Base-by-base conservation (phyloP, 2,329 filamentous ascomycete genomes). In the Blumeria graminis region DNA sequence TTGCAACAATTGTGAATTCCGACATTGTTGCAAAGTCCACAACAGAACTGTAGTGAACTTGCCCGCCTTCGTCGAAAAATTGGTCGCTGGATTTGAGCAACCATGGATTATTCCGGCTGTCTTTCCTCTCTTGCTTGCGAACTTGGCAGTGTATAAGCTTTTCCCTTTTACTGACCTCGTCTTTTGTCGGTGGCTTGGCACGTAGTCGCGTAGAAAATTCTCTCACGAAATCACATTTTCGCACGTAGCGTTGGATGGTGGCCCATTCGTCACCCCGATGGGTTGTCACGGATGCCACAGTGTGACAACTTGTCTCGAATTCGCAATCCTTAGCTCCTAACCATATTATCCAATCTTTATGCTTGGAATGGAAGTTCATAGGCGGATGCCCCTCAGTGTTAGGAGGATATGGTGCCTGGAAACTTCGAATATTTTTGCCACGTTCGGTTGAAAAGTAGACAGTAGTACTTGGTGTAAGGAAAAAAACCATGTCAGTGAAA, bases 311-410 rank as follows among this genome's bases (percentile, higher is more conserved):
- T 28, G 72, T 72, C 3, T 71, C 66, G 35, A 68, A 68, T 46
- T 80, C 76, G 65, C 86, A 93, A 59, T 82, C 77, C 60, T 80
- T 71, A 9, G 71, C 71, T 41, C 89, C 90, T 53, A 84, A 79
- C 88, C 89, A 96, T 59, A 98, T 84, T 46, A 96, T 73, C 87
- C 88, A 95, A 64, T 94, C 84, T 66, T 82, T 84, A 63, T 84
- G 78, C 62, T 83, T 79, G 0, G 88, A 84, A 64, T 98, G 92
- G 71, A 98, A 98, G 38, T 75, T 73, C 62, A 86, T 68, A 45
- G 88, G 74, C 16, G 78, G 75, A 4, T 72, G 62, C 6, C 65
- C 65, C 3, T 65, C 61, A 1, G 61, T 58, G 51, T 71, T 61
- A 61, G 68, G 68, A 60, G 76, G 75, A 45, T 77, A 72, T 0